Base-by-base conservation (phyloP, 192 early-diverging fungal species). In the Pecoramyces ruminantium region DNA sequence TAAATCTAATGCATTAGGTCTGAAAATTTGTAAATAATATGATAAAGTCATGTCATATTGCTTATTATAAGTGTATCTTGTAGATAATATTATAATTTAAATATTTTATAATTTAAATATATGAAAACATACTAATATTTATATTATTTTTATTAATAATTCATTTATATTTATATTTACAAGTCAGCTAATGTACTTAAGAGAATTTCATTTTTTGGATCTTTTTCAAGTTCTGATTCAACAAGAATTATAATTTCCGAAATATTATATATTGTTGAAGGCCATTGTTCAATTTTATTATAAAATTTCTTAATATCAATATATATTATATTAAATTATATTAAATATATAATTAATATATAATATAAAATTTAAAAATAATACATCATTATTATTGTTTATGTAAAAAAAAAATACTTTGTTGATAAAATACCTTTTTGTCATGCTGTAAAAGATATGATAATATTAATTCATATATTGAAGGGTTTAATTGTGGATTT, bases 381-480 rank as follows among this genome's bases (percentile, higher is more conserved):
- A n/a, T n/a, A n/a, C n/a, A n/a, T n/a, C n/a, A n/a, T n/a, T n/a
- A n/a, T n/a, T n/a, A n/a, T n/a, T n/a, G n/a, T n/a, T n/a, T n/a
- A n/a, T n/a, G n/a, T n/a, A n/a, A n/a, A n/a, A n/a, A n/a, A n/a
- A n/a, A n/a, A n/a, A n/a, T n/a, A n/a, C n/a, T n/a, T n/a, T n/a
- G n/a, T n/a, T n/a, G n/a, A n/a, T n/a, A 79, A 15, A 81, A 80
- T 82, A 91, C 93, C 85, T 89, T 79, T 30, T 87, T 87, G 85
- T 96, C 94, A 38, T 86, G 82, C 29, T 90, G 86, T 78, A 96
- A 83, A 77, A 93, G 90, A 80, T 88, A 84, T 0, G 88, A 92
- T 58, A 99, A 85, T 4, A 97, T 91, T 83, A 98, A 91, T 83
- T 98, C 95, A 81, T 99, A 98, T 2, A 94, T 88, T 0, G 93